Evolutionary conservation across 148 eudicot genomes (phyloP), one percentile per base, ranked within the genome.

Genomic region (Camellia lanceoleosa): DNA sequence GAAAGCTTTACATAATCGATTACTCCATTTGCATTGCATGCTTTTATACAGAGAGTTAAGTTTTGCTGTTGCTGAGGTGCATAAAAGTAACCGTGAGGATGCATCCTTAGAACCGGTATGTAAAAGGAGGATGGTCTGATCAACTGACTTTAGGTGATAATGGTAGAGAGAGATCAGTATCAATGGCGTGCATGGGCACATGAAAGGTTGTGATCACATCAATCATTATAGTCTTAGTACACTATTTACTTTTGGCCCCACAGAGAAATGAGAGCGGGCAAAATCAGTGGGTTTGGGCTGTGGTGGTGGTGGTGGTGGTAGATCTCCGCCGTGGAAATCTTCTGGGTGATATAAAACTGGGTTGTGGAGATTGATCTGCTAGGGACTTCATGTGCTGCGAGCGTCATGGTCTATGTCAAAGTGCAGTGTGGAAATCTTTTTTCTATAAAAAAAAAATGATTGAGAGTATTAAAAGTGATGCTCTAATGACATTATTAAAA

Each of bases 201-300:
- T 81, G 72, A 82, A 81, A 66, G 82, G 83, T 64, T 79, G n/a
- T 75, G 74, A 84, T 83, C 86, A 80, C 83, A 61, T 86, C 86
- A 83, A 64, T 82, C 85, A 49, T 59, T 7, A 4, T 13, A 10
- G 38, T 30, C 38, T 30, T 30, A 30, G 38, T 30, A 30, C 16
- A 11, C 4, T 2, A 5, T 58, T 58, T n/a, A 20, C 14, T 9
- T 30, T 61, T 12, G 79, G 70, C 20, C 79, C 79, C 47, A 77
- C 60, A 20, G 20, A 4, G 7, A 30, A 19, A 30, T 19, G 20
- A 18, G 20, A 44, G 73, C 56, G 71, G 70, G 71, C 71, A 74
- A 19, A 16, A 66, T 78, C 55, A 16, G 55, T 44, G 62, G 68
- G n/a, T 5, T 60, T 49, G 67, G 54, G 74, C 64, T 30, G 38